A percentile compares a stretch with the other conserved stretches of the same genome.
Conservation (phyloP, 805 yeast genomes). For the Metschnikowia baotianmanensis region DNA sequence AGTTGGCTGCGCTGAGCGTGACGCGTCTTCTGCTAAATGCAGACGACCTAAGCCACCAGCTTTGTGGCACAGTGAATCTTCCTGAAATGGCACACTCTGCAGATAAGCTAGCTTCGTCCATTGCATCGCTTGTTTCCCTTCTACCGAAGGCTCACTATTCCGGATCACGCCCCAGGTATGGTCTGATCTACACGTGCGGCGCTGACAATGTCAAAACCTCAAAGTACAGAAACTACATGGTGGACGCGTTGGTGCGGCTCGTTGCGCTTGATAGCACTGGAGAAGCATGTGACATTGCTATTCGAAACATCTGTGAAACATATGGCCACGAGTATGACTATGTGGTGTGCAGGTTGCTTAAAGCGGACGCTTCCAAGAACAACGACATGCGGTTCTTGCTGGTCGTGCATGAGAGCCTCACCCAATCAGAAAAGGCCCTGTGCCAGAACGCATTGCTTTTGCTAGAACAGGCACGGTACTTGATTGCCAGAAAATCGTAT, state of each 20-base stretch:
- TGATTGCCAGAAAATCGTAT: constrained; percentile 51
- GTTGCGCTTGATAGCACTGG: constrained; percentile 40
- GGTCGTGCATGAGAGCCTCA: constrained; percentile 31
- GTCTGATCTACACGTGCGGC: constrained; percentile 32
- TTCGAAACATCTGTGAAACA: constrained; percentile 30
- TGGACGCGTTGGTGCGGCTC: constrained; percentile 48
- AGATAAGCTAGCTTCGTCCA: constrained; percentile 23
- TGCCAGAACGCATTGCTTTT: constrained; percentile 59
- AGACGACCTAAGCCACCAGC: constrained; percentile 51
- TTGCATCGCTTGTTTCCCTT: constrained; percentile 41
- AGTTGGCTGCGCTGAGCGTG: constrained; percentile 55
- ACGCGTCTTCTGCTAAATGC: constrained; percentile 54
- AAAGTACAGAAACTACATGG: constrained; percentile 48
- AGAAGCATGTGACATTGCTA: constrained; percentile 27
- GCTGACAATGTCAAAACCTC: constrained; percentile 27
- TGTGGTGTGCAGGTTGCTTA: constrained; percentile 42
- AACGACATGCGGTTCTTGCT: constrained; percentile 49
- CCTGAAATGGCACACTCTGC: constrained; percentile 35
- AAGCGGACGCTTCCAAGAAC: constrained; percentile 28
- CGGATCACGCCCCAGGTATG: constrained; percentile 42
- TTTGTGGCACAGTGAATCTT: constrained; percentile 55
- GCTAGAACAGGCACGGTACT: constrained; percentile 61
- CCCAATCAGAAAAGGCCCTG: constrained; percentile 8
- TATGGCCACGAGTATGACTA: constrained; percentile 19
- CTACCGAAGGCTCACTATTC: constrained; percentile 47